These are phyloP conservation scores for Agmasoma carcini DNA, from an alignment of 371 early-diverging fungal genomes.

Conservation along the genomic window DNA sequence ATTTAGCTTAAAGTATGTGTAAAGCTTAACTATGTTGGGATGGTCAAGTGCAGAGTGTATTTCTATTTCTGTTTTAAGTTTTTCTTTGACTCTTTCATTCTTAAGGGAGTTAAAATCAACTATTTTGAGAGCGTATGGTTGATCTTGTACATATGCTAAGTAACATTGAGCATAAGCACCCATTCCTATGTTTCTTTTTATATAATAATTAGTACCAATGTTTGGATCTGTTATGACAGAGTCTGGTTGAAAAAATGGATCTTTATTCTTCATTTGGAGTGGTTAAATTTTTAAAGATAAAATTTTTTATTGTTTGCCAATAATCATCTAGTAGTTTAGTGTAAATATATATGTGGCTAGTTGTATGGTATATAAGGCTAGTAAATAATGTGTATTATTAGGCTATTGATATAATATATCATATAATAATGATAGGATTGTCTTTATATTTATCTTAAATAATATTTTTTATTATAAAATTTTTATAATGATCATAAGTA, in stretches of 20 bases:
- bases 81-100: slow-evolving; percentile 35
- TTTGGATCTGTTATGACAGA: slow-evolving; percentile 40
- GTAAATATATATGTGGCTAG: too few relatives aligned
- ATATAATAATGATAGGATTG: too few relatives aligned
- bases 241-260: slow-evolving; percentile 26
- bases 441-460: too few relatives aligned
- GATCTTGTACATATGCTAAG: slow-evolving; percentile 55
- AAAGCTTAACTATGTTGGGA: slow-evolving; percentile 66
- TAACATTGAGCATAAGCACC: slow-evolving; percentile 75
- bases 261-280: slow-evolving; percentile 14
- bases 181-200: slow-evolving; percentile 56
- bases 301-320: not conserved
- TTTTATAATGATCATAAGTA: too few relatives aligned
- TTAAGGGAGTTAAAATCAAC: slow-evolving; percentile 53
- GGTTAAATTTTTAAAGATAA: slow-evolving; percentile 15
- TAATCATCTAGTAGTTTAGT: too few relatives aligned
- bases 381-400: too few relatives aligned
- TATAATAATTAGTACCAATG: slow-evolving; percentile 26
- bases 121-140: slow-evolving; percentile 63
- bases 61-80: slow-evolving; percentile 64
- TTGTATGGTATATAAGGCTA: too few relatives aligned
- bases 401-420: too few relatives aligned
- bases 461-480: too few relatives aligned
- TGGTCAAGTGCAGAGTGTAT: slow-evolving; percentile 66
- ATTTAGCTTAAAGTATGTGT: slow-evolving; percentile 68